Conservation (phyloP, 129 eudicot genomes). For the Pittosporum tobira region DNA sequence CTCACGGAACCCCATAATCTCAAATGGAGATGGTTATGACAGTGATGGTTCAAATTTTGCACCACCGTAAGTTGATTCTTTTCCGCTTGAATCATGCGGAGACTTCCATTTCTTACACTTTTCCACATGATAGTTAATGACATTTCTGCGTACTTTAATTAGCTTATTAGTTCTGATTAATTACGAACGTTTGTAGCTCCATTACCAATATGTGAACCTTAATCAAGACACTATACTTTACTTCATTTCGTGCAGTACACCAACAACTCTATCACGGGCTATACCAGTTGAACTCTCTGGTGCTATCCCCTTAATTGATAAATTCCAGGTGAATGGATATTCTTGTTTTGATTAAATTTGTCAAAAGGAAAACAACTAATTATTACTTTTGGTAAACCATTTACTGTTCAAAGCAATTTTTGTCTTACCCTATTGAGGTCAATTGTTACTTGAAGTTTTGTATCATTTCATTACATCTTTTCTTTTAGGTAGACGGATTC, state of each 20-base stretch:
- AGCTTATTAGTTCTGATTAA: background rate
- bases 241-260: constrained; percentile 58
- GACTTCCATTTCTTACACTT: background rate
- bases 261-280: constrained; percentile 63
- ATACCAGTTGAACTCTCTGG: constrained; percentile 94
- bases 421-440: too few relatives aligned
- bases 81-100: background rate
- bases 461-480: background rate
- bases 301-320: constrained; percentile 91
- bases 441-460: background rate
- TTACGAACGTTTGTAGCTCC: constrained; percentile 2
- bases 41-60: constrained; percentile 90
- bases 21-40: constrained; percentile 89
- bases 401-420: background rate
- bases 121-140: too few relatives aligned
- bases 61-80: constrained; percentile 67
- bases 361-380: too few relatives aligned
- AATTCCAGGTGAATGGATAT: constrained; percentile 58
- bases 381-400: background rate
- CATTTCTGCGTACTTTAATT: too few relatives aligned
- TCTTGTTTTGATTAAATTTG: background rate
- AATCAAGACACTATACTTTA: background rate
- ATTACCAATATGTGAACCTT: background rate
- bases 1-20: constrained; percentile 47
- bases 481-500: constrained; percentile 79